Base-by-base conservation (phyloP, 192 early-diverging fungal genomes). In the Coemansia sp. region DNA sequence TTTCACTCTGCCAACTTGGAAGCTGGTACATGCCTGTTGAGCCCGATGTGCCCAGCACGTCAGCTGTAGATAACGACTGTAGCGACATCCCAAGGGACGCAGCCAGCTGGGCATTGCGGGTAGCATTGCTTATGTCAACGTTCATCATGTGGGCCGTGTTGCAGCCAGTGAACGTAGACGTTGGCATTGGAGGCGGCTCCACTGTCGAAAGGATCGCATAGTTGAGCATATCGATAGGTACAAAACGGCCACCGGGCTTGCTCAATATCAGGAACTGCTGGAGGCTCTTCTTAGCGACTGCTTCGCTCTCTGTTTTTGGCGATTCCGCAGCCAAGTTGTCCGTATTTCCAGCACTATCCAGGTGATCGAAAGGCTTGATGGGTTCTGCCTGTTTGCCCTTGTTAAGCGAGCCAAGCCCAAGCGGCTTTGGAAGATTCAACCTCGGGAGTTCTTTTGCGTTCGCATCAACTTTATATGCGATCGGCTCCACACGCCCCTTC, bases 171-270 rank as follows among this genome's bases (percentile, higher is more conserved):
- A 72, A 49, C 3, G 48, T 7, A 9, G 61, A 6, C 51, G 63
- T 20, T 11, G 60, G 69, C 43, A 83, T 49, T 12, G 24, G 57
- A 15, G 80, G 80, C 38, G 75, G 72, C 41, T 74, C 75, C 12
- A 83, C 68, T 4, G 80, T 77, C 8, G 75, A 67, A 45, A 83
- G 60, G 52, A 83, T 72, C 11, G 60, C 66, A 26, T 72, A 69
- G 6, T 75, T 56, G 8, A 66, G 20, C 80, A 83, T 83, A 38
- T 83, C 80, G 23, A 83, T 83, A 2, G 80, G 80, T 23, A 83
- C 80, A 67, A 83, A 83, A n/a, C 80, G 75, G n/a, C 75, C 75
- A 24, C 80, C 80, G 15, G 80, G 80, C 72, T 83, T 83, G 63
- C 80, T 83, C 23, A 83, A 64, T 15, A 83, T 73, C 63, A 83